Percentiles rank a stretch among this genome's conserved stretches.
These are phyloP conservation scores for Pseudogymnoascus sp. DNA, from an alignment of 2,329 filamentous ascomycete species.

Conservation along the genomic window DNA sequence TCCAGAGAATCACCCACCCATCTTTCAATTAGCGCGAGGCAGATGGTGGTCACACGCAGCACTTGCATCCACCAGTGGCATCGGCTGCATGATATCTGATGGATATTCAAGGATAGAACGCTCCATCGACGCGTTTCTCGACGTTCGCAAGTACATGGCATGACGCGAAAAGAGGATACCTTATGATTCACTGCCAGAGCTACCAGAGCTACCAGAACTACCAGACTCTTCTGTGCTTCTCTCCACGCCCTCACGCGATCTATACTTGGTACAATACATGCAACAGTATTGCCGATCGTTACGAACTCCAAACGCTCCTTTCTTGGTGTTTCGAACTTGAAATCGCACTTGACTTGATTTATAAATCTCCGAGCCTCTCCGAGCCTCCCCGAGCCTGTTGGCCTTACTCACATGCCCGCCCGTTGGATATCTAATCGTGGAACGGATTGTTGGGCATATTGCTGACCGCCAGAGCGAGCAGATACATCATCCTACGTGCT, in stretches of 20 bases:
- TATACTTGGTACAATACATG: slow-evolving; percentile 2
- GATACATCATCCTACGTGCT: neutral
- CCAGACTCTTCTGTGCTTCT: slow-evolving; percentile 5
- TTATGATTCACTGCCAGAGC: slow-evolving; percentile 1
- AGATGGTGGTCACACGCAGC: slow-evolving; percentile 5
- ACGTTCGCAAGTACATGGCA: neutral
- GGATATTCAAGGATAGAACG: neutral
- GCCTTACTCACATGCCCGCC: slow-evolving; percentile 2
- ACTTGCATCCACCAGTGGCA: slow-evolving; percentile 1
- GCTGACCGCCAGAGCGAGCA: neutral
- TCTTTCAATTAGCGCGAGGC: slow-evolving; percentile 2
- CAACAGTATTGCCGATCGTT: neutral
- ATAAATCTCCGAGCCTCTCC: slow-evolving; percentile 1
- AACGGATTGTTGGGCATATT: neutral
- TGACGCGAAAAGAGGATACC: slow-evolving; percentile 5
- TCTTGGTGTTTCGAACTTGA: slow-evolving; percentile 2
- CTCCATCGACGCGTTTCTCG: slow-evolving; percentile 5
- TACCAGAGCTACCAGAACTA: slow-evolving; percentile 1
- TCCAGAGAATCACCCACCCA: slow-evolving; percentile 6
- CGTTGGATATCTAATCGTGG: neutral
- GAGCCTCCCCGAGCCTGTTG: neutral
- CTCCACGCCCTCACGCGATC: neutral
- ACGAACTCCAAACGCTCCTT: slow-evolving; percentile 4
- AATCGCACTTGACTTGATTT: slow-evolving; percentile 5
- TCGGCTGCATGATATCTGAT: neutral